Base-by-base conservation (phyloP, 768 basidiomycete genomes). In the Baorangia bicolor region DNA sequence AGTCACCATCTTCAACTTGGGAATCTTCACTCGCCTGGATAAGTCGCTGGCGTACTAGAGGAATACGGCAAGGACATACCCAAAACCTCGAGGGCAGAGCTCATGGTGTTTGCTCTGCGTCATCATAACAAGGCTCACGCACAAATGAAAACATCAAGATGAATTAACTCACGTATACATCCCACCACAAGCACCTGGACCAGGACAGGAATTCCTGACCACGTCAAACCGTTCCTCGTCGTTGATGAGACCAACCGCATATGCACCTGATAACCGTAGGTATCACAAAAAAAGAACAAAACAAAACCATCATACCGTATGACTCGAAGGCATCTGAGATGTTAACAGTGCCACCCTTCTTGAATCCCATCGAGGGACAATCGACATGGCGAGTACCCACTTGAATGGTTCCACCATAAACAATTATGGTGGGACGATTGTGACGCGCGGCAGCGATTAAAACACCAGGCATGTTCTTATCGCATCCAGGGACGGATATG, bases 391-490 rank as follows among this genome's bases (percentile, higher is more conserved):
- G 83, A 28, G 76, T 77, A 40, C 92, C 92, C 16, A 86, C 77
- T 68, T 86, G 84, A 53, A 94, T 94, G 4, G 92, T 91, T 5
- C 92, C 92, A 16, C 92, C 85, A 67, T 94, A 94, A 13, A 94
- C 80, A 51, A 93, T 87, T 64, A 94, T 84, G 2, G 92, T 93
- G 2, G 92, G 92, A 7, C 92, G 82, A 66, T 94, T 94, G 74
- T 92, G 88, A 49, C 92, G 85, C 37, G 77, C 88, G 1, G 92
- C 92, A 16, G 92, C 92, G 67, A 94, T 91, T 53, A 92, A 78
- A 66, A 87, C 90, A 18, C 90, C 92, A 10, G 92, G 92, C 92
- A 94, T 93, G 67, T 94, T 94, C 76, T 94, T 94, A 73, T 94
- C 92, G 61, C 92, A 94, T 53, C 92, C 91, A 18, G 92, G 92